Evolutionary conservation across 2,329 filamentous ascomycete species (phyloP).

Genomic region (Aspergillus amoenus): DNA sequence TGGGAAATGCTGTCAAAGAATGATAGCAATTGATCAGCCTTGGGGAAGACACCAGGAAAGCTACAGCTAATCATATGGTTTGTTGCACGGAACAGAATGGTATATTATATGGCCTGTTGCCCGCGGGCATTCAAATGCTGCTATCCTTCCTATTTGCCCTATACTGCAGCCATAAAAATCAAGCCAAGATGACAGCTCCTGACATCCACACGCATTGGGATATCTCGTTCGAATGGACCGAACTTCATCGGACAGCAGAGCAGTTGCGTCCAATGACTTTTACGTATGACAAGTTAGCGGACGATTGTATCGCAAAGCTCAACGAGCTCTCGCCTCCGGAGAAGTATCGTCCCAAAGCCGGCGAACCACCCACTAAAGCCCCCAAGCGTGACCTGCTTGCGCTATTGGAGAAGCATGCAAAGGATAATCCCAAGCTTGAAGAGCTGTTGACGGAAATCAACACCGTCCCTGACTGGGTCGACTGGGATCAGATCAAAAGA

Average conservation of each 20-base stretch:
- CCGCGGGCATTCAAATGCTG: conserved; percentile 1
- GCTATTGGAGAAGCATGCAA: conserved; percentile 59
- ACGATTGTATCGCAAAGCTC: conserved; percentile 64
- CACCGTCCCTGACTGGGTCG: conserved; percentile 70
- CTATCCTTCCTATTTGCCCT: not conserved
- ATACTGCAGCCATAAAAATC: not conserved
- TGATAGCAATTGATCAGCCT: not conserved
- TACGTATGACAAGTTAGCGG: conserved; percentile 67
- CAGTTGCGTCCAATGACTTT: conserved; percentile 61
- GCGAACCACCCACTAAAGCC: conserved; percentile 17
- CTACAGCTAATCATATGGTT: not conserved
- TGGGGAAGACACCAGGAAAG: not conserved
- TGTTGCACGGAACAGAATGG: not conserved
- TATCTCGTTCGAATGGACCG: conserved; percentile 68
- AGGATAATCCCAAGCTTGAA: conserved; percentile 55
- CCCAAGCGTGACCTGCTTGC: conserved; percentile 61
- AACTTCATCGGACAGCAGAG: conserved; percentile 60
- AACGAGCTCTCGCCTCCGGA: conserved; percentile 59
- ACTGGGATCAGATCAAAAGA: conserved; percentile 72
- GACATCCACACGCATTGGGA: conserved; percentile 53
- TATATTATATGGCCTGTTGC: conserved; percentile 3
- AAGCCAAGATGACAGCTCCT: conserved; percentile 1
- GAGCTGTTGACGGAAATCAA: conserved; percentile 67
- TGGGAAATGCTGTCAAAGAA: not conserved
- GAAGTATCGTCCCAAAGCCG: conserved; percentile 1